A percentile compares a stretch with the other conserved stretches of the same genome.
These are phyloP conservation scores for Hygrophoropsis aurantiaca DNA, from an alignment of 768 basidiomycete species.

Conservation along the genomic window DNA sequence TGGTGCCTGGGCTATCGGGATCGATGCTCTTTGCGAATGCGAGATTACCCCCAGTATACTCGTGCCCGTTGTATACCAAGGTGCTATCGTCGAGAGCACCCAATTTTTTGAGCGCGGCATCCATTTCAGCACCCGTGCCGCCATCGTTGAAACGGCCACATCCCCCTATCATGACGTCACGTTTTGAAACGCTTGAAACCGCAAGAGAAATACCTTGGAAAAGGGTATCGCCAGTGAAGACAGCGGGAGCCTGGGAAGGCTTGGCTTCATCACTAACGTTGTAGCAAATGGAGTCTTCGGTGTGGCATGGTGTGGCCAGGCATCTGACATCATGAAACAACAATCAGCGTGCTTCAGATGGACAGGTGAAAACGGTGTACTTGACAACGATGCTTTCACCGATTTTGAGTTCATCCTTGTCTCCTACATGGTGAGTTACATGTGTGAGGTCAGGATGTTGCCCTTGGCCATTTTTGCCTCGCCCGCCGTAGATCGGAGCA, in stretches of 20 bases:
- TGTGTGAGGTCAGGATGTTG: too few species aligned
- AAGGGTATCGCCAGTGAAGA: conserved; percentile 95
- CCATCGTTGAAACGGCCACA: conserved; percentile 93
- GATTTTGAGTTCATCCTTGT: conserved; percentile 79
- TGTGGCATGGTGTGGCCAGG: conserved; percentile 90
- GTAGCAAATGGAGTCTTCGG: conserved; percentile 95
- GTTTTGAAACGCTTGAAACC: not conserved
- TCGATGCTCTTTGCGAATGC: conserved; percentile 69
- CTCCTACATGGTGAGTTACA: conserved; percentile 72
- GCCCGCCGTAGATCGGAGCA: conserved; percentile 76
- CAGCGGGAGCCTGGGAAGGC: conserved; percentile 59
- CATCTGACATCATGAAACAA: conserved; percentile 50
- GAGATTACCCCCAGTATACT: conserved; percentile 78
- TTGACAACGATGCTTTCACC: conserved; percentile 61
- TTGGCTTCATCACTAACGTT: conserved; percentile 56
- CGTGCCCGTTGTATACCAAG: conserved; percentile 85
- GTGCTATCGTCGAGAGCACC: conserved; percentile 77
- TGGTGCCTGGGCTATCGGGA: conserved; percentile 61
- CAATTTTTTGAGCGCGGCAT: conserved; percentile 65
- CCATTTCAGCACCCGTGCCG: conserved; percentile 78
- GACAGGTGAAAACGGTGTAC: conserved; percentile 30
- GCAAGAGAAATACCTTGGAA: conserved; percentile 46
- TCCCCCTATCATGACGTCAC: conserved; percentile 51
- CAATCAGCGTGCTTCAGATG: not conserved
- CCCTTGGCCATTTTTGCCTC: conserved; percentile 55